These are phyloP conservation scores for Penicillium waksmanii DNA, from an alignment of 495 filamentous ascomycete genomes.

Conservation along the genomic window DNA sequence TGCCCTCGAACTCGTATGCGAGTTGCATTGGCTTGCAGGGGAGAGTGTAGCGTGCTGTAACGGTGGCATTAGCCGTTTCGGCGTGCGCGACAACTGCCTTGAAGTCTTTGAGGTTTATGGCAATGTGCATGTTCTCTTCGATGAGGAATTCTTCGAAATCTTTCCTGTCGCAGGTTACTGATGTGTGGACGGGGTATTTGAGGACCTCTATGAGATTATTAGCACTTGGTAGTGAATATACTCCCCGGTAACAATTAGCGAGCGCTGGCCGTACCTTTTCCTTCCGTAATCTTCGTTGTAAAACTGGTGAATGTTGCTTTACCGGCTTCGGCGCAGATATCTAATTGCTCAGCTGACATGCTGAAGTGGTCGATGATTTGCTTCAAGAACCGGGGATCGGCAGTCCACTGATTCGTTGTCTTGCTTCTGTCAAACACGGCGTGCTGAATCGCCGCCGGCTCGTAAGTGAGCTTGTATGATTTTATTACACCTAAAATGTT, in stretches of 20 bases:
- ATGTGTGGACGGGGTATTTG: slow-evolving; percentile 92
- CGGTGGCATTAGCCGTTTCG: slow-evolving; percentile 67
- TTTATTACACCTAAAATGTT: slow-evolving; percentile 73
- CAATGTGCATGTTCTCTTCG: slow-evolving; percentile 80
- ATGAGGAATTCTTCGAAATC: slow-evolving; percentile 86
- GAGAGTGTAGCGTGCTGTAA: slow-evolving; percentile 78
- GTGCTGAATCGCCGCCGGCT: slow-evolving; percentile 77
- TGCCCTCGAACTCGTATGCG: slow-evolving; percentile 72
- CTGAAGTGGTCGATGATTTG: slow-evolving; percentile 93
- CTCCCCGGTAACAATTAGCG: no score
- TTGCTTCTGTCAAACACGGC: slow-evolving; percentile 78
- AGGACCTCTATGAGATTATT: slow-evolving; percentile 68
- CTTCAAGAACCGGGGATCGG: slow-evolving; percentile 72
- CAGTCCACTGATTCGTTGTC: slow-evolving; percentile 77
- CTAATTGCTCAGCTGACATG: slow-evolving; percentile 85
- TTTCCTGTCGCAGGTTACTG: slow-evolving; percentile 79
- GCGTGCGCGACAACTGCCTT: slow-evolving; percentile 87
- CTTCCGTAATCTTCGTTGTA: slow-evolving; percentile 84
- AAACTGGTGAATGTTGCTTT: slow-evolving; percentile 87
- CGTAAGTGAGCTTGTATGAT: slow-evolving; percentile 90
- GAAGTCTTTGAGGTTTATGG: slow-evolving; percentile 93
- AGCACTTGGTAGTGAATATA: no score
- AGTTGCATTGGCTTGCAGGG: slow-evolving; percentile 85
- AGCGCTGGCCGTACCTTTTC: slow-evolving; percentile 62
- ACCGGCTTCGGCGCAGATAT: slow-evolving; percentile 75